Evolutionary conservation across 108 stramenopile species (phyloP), one percentile per base, ranked within the genome.

Genomic region (Asterionellopsis glacialis): DNA sequence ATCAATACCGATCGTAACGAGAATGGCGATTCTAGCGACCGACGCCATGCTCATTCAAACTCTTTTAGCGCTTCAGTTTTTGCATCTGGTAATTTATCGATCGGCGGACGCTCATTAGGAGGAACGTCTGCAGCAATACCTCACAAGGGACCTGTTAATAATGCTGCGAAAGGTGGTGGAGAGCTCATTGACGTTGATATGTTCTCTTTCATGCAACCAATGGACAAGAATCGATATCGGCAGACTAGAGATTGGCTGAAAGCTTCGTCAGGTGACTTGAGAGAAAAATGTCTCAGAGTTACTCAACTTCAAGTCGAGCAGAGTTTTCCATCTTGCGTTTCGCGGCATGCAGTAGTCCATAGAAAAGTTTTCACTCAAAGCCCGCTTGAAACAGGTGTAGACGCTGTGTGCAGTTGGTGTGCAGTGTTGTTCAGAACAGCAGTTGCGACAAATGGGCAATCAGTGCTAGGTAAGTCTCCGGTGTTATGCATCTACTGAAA

Each of bases 321-420:
- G 51, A 60, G 73, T 19, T 91, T 94, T 61, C 93, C 93, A 38
- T 75, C 90, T 18, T 91, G 89, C 55, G 83, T 88, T 6, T 77
- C 93, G n/a, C 63, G 93, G 11, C 93, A 91, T 61, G 64, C 76
- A 41, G 83, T 94, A 7, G 74, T 85, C 33, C 80, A 90, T 56
- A 81, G 93, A 18, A 68, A 80, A 13, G 90, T 91, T 11, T 87
- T 79, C 70, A 81, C 76, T 1, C 83, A 84, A 64, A 90, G 90
- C 63, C 88, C 90, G 27, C 76, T 94, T 13, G 88, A 91, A 62
- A 88, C 89, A 43, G 84, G 85, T 12, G 64, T 85, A 10, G 89
- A 89, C 28, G 78, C 85, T 26, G 70, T 91, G 11, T 87, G 90
- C 63, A 87, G 82, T 19, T 94, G 93, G 93, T 91, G 90, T 60